Evolutionary conservation across 257 asterid species (phyloP).

Genomic region (Cruciata laevipes): DNA sequence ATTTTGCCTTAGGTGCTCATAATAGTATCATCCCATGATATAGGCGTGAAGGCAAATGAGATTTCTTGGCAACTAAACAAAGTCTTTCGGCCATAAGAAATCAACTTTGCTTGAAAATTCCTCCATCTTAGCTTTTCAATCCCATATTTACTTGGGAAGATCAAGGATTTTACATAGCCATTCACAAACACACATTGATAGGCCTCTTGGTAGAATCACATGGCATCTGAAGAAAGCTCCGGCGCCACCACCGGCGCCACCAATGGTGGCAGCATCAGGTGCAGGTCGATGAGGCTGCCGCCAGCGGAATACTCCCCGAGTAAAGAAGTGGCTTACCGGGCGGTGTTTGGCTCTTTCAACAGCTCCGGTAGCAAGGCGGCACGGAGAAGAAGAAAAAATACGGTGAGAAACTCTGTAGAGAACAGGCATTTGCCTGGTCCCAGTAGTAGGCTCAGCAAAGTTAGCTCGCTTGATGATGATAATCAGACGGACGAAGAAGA

Average conservation of each 20-base stretch:
- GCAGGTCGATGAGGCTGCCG: constrained; percentile 1
- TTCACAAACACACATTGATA: not conserved
- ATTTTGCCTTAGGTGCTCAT: not conserved
- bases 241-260: not conserved
- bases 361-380: constrained; percentile 18
- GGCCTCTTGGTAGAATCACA: constrained; percentile 8
- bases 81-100: constrained; percentile 33
- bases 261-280: constrained; percentile 5
- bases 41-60: not conserved
- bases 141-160: not conserved
- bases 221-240: constrained; percentile 30
- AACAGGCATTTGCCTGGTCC: constrained; percentile 21
- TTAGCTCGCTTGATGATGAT: constrained; percentile 32
- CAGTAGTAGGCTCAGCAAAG: constrained; percentile 54
- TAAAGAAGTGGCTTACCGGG: constrained; percentile 45
- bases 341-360: constrained; percentile 28
- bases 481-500: not conserved
- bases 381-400: constrained; percentile 23
- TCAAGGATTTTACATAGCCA: not conserved
- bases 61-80: constrained; percentile 3
- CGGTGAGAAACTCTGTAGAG: constrained; percentile 17
- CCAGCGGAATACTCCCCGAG: constrained; percentile 21
- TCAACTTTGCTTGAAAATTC: constrained; percentile 41
- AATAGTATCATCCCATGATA: not conserved
- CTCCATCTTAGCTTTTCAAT: constrained; percentile 24